A percentile compares a stretch with the other conserved stretches of the same genome.
Conservation (phyloP, 306 rosid genomes). For the Cyclanthera cordifolia region DNA sequence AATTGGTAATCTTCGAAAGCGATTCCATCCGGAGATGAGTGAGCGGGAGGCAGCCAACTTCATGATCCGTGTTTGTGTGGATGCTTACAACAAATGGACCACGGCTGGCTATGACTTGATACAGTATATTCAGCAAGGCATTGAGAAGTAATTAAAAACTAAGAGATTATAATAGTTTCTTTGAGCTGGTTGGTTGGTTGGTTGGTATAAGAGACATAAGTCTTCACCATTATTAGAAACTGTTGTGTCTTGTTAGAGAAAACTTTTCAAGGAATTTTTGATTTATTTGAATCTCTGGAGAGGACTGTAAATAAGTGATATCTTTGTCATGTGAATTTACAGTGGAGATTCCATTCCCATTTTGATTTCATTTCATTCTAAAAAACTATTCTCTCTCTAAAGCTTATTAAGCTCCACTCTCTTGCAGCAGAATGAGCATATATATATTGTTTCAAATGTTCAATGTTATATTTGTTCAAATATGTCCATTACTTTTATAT, state of each 20-base stretch:
- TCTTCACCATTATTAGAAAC: neutral
- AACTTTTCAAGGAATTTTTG: neutral
- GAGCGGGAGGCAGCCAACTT: conserved; percentile 95
- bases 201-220: neutral
- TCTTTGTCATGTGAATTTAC: neutral
- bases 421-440: too few relatives aligned
- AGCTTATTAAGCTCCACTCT: too few relatives aligned
- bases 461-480: too few relatives aligned
- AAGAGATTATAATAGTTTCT: neutral
- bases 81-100: conserved; percentile 98
- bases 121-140: conserved; percentile 95
- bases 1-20: conserved; percentile 81
- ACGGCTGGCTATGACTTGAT: conserved; percentile 98
- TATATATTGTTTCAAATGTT: too few relatives aligned
- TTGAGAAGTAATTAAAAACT: conserved; percentile 52
- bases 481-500: too few relatives aligned
- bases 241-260: neutral
- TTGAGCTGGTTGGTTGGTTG: neutral
- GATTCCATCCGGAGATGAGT: conserved; percentile 95
- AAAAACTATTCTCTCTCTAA: too few relatives aligned
- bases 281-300: neutral
- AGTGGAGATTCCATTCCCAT: neutral
- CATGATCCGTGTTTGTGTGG: conserved; percentile 87
- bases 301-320: neutral
- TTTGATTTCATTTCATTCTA: neutral